Evolutionary conservation across 768 basidiomycete species (phyloP), one percentile per base, ranked within the genome.

Genomic region (Termitomyces heimii): DNA sequence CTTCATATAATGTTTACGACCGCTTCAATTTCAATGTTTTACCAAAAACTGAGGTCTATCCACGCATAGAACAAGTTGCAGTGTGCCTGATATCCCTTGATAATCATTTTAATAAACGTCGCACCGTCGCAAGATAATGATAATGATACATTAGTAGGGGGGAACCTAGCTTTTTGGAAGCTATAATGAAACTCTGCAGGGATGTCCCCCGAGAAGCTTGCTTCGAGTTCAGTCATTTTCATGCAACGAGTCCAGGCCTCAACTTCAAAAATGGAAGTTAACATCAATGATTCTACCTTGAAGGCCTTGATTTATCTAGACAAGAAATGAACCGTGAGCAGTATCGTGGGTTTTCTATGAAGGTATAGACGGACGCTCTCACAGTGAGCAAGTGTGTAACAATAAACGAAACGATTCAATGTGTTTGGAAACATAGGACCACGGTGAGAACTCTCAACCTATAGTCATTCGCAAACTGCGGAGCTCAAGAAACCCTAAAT

Each of bases 181-280:
- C 32, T 43, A 32, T 50, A 61, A 24, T 53, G 52, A 34, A 57
- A 63, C 34, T 60, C 39, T 48, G 50, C 45, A 31, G 62, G 60
- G 24, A 61, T 31, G 31, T 59, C 61, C 57, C 61, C 26, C 48
- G 28, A 22, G 62, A 63, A 24, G 59, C 60, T 48, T 61, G 40
- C 52, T 63, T 59, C 34, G 60, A 35, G 26, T 59, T 63, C 22
- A 39, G 46, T 12, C 37, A 20, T 31, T 56, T 46, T 53, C 53
- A 28, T 53, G 60, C 26, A 31, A 34, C 34, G 45, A 60, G 14
- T 31, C 52, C 48, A 54, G 57, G 40, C 32, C 34, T 46, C 8
- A 48, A 35, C 60, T 61, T 37, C 20, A 26, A 12, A 31, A 2
- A 55, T 28, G 26, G 43, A 56, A 39, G 8, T 57, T 24, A 56